Evolutionary conservation across 768 basidiomycete genomes (phyloP), one percentile per base, ranked within the genome.

Genomic region (Termitomyces sp.): DNA sequence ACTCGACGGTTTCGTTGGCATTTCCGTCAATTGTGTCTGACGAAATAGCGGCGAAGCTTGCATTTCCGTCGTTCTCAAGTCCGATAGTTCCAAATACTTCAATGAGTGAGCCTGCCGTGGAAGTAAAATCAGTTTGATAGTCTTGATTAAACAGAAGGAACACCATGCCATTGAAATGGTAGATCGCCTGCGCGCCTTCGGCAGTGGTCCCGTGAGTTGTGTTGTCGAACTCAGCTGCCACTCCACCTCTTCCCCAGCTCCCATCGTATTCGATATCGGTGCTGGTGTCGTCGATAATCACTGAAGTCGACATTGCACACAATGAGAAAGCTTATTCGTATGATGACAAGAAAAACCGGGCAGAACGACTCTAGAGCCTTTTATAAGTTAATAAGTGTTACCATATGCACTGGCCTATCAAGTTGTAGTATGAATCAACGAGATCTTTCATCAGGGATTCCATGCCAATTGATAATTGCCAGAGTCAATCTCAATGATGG

Each of bases 231-330:
- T 62, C 61, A n/a, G 34, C 9, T 11, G 27, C n/a, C 24, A 11
- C 16, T 39, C 61, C 61, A 11, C 49, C 61, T 4, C 4, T 31
- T 0, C 0, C 6, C 61, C 61, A 62, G 9, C 1, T 4, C 27
- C 49, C 54, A 6, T 11, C 55, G 22, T 59, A 59, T 20, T 6
- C 1, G 7, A 62, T 46, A 22, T 55, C 5, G 15, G 57, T 7
- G 20, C n/a, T 55, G 18, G 53, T 51, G 22, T 62, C 61, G 15
- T 62, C 61, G 33, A 62, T 20, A 18, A 27, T 7, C 3, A 8
- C 27, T 18, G 36, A 16, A 24, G 18, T 74, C 4, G 78, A 36
- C 58, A 52, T 52, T 2, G n/a, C 51, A 12, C 36, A 27, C 24
- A 18, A 9, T 22, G 52, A 53, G 6, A 53, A 30, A 16, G 16